Percentiles rank a stretch among this genome's conserved stretches.
Conservation (phyloP, 2,329 filamentous ascomycete genomes). For the Aspergillus ochraceoroseus region DNA sequence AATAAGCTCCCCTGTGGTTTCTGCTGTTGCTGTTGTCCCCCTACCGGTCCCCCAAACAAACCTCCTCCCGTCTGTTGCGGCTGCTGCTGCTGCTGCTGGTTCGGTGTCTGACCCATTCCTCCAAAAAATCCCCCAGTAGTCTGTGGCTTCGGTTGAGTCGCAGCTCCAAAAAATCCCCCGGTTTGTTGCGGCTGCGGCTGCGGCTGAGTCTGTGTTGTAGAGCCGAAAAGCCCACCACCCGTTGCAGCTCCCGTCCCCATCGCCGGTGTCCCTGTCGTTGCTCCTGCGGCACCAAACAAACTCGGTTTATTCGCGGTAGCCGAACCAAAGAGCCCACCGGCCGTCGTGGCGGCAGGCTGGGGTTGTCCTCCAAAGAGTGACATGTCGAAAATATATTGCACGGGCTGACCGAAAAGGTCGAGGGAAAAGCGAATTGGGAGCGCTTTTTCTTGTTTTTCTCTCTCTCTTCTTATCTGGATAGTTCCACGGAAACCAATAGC, state of each 20-base stretch:
- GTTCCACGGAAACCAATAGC: too few relatives aligned
- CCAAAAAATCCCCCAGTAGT: constrained; percentile 26
- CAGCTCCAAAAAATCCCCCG: constrained; percentile 38
- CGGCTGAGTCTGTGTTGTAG: constrained; percentile 19
- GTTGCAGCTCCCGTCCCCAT: constrained; percentile 21
- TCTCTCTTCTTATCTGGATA: too few relatives aligned
- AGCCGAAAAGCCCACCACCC: constrained; percentile 28
- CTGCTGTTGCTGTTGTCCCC: constrained; percentile 26
- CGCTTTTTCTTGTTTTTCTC: too few relatives aligned
- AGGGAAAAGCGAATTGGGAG: too few relatives aligned
- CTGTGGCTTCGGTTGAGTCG: constrained; percentile 26
- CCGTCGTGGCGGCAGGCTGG: too few relatives aligned
- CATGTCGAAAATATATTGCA: constrained; percentile 21
- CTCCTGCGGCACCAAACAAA: constrained; percentile 34
- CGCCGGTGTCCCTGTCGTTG: constrained; percentile 1
- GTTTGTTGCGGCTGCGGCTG: constrained; percentile 20
- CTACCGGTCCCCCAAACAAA: constrained; percentile 25
- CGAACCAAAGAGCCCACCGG: constrained; percentile 32
- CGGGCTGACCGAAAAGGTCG: too few relatives aligned
- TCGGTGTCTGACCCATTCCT: constrained; percentile 19
- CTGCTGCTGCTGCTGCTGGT: constrained; percentile 18
- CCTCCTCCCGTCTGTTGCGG: constrained; percentile 18
- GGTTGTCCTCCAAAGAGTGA: constrained; percentile 38
- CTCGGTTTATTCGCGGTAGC: constrained; percentile 33
- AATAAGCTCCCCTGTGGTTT: constrained; percentile 26